Percentiles rank a stretch among this genome's conserved stretches.
These are phyloP conservation scores for Cicer judaicum DNA, from an alignment of 306 rosid genomes.

Conservation along the genomic window DNA sequence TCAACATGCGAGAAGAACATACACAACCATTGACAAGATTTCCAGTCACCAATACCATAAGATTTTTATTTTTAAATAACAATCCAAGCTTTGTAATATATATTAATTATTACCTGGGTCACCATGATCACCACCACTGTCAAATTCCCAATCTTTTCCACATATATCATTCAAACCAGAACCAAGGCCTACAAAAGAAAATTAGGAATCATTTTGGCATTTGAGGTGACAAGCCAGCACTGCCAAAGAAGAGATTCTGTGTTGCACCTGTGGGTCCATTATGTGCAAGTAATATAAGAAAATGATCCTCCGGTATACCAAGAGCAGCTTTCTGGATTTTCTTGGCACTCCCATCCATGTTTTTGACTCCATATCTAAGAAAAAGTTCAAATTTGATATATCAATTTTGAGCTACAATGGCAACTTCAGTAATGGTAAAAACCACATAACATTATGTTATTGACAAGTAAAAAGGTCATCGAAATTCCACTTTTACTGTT, in stretches of 20 bases:
- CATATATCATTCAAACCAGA: constrained; percentile 82
- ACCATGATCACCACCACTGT: constrained; percentile 75
- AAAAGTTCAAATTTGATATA: constrained; percentile 41
- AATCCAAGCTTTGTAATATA: constrained; percentile 2
- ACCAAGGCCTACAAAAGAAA: constrained; percentile 76
- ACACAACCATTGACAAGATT: constrained; percentile 23
- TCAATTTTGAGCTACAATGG: constrained; percentile 35
- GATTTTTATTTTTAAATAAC: constrained; percentile 3
- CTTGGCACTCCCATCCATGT: constrained; percentile 74
- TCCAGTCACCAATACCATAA: constrained; percentile 31
- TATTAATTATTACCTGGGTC: constrained; percentile 68
- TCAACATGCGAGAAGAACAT: not conserved
- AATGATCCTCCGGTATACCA: constrained; percentile 68
- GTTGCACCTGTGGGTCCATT: constrained; percentile 81
- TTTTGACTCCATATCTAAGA: constrained; percentile 54
- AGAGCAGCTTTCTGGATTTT: constrained; percentile 71
- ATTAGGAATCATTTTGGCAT: constrained; percentile 37
- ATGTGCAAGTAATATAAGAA: constrained; percentile 78
- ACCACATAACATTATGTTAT: constrained; percentile 38
- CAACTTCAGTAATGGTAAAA: constrained; percentile 18
- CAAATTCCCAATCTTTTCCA: constrained; percentile 86
- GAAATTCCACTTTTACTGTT: not conserved
- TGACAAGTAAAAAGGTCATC: constrained; percentile 29
- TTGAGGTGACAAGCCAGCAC: constrained; percentile 21
- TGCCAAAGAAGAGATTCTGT: constrained; percentile 6